Percentiles rank a stretch among this genome's conserved stretches.
Conservation (phyloP, 2,329 filamentous ascomycete species). For the Fusarium succisae region DNA sequence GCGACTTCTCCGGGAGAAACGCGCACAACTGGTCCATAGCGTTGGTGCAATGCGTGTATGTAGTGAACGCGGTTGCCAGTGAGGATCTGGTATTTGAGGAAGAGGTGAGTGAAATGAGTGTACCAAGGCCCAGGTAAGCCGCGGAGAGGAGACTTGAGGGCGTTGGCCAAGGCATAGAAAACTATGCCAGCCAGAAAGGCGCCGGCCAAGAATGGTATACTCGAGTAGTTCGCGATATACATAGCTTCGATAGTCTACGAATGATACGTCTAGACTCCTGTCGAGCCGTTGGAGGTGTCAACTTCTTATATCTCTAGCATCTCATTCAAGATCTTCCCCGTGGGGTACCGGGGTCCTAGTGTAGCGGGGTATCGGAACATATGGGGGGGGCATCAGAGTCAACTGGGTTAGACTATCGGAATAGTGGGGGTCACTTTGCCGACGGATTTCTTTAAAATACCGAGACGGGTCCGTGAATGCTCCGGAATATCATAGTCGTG, state of each 20-base stretch:
- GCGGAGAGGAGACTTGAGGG: background rate
- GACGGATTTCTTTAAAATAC: background rate
- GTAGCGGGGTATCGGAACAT: background rate
- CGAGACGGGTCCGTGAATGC: background rate
- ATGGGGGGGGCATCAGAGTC: background rate
- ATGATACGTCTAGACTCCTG: accelerated
- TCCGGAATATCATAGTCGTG: accelerated
- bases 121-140: slow-evolving; percentile 17
- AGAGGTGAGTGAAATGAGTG: slow-evolving; percentile 3
- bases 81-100: background rate
- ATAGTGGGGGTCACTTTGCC: background rate
- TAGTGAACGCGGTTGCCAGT: slow-evolving; percentile 11
- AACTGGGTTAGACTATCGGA: background rate
- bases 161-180: background rate
- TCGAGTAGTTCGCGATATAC: background rate
- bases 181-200: background rate
- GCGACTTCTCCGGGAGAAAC: background rate
- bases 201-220: accelerated
- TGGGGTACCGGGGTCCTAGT: background rate
- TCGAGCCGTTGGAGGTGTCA: accelerated
- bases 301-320: background rate
- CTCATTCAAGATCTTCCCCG: background rate
- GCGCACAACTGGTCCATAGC: background rate
- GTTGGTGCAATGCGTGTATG: background rate
- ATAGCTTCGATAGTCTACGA: accelerated